Base-by-base conservation (phyloP, 2,329 filamentous ascomycete species). In the Lasiodiplodia gonubiensis region DNA sequence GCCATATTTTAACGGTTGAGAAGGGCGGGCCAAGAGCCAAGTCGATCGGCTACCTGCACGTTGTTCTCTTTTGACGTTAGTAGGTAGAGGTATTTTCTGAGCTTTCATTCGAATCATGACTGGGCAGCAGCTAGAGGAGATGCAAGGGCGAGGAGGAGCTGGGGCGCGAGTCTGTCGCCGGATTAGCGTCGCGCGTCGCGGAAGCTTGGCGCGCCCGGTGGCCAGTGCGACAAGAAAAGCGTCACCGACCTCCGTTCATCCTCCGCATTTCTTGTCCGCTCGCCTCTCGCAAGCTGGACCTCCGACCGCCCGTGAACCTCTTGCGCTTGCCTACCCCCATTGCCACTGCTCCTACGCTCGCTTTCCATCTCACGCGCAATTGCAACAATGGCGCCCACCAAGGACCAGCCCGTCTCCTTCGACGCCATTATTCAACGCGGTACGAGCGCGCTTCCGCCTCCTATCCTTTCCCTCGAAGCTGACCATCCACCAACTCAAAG, bases 1-100 rank as follows among this genome's bases (percentile, higher is more conserved):
- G 74, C 73, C 1, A 64, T 67, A 27, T 64, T 67, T 18, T 67
- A n/a, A 51, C 7, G 12, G n/a, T 3, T n/a, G n/a, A 21, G 42
- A 18, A 46, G 42, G n/a, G 42, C n/a, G 42, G n/a, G n/a, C 42
- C 18, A 21, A 21, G n/a, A 21, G 42, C 18, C 7, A 18, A 46
- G 16, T 46, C 39, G 39, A 46, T 21, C 8, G 18, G 16, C 5
- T 18, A 8, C 5, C 39, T 46, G 6, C 39, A 46, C 5, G 18
- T 42, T 42, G 18, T 16, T 42, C 14, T 42, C 39, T 5, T 42
- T 42, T 18, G 39, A 42, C 18, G 14, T 42, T 18, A 42, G 39
- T 42, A 33, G 30, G 30, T 33, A 33, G 30, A 33, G 30, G 8
- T 6, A 33, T 33, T 33, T 33, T 6, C 30, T 18, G 39, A 16